Conservation (phyloP, 129 eudicot species). For the Lonicera japonica region DNA sequence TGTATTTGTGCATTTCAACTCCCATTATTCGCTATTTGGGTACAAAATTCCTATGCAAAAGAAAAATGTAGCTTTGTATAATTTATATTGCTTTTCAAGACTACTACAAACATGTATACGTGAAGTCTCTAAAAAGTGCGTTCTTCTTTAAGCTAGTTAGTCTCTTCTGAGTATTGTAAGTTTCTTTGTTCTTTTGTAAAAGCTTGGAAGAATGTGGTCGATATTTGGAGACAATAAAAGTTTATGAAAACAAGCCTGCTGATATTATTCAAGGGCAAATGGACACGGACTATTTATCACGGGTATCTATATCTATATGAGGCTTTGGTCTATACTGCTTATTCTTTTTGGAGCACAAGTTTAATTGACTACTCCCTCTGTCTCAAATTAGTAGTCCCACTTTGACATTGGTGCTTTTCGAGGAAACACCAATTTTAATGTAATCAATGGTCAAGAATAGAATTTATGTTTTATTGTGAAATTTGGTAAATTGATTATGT, state of each 20-base stretch:
- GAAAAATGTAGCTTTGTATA: background rate
- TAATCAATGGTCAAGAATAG: no score
- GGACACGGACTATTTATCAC: slow-evolving; percentile 89
- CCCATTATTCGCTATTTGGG: background rate
- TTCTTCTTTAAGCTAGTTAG: no score
- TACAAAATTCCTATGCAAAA: background rate
- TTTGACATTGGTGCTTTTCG: no score
- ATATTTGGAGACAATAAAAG: slow-evolving; percentile 88
- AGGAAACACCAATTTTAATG: no score
- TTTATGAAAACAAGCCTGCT: slow-evolving; percentile 91
- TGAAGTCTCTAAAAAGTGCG: no score
- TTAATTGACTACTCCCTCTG: no score
- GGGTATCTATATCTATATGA: slow-evolving; percentile 40
- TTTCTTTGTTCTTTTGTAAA: slow-evolving; percentile 12
- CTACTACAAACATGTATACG: no score
- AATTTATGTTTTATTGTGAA: no score
- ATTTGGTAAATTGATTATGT: no score
- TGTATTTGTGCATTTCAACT: slow-evolving; percentile 7
- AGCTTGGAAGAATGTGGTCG: slow-evolving; percentile 99
- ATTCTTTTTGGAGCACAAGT: background rate
- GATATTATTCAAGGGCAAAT: slow-evolving; percentile 96
- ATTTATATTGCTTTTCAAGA: background rate
- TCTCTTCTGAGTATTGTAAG: no score
- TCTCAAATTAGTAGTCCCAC: no score
- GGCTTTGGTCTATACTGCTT: background rate